phyloP scores from a whole-genome alignment of 2,329 filamentous ascomycete species.

The Pseudogymnoascus sp. region DNA sequence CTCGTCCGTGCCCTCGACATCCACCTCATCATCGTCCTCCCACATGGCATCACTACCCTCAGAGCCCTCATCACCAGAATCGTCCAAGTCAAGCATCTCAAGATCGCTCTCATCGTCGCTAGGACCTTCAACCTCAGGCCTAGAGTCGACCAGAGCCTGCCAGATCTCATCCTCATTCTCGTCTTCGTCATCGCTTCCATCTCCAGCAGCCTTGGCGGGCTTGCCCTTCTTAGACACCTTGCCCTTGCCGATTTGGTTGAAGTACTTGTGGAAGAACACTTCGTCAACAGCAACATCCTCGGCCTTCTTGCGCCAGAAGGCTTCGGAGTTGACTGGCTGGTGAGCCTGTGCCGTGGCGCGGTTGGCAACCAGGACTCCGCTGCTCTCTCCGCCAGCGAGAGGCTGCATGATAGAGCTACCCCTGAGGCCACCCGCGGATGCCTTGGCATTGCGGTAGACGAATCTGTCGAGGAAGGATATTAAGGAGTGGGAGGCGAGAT shows the following conservation, averaged over 20 bases:
- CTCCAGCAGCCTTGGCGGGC: conserved; percentile 43
- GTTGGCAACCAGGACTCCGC: conserved; percentile 53
- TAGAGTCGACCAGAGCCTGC: conserved; percentile 79
- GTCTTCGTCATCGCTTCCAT: conserved; percentile 44
- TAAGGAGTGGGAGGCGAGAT: conserved; percentile 81
- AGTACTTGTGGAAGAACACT: conserved; percentile 98
- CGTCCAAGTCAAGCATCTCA: conserved; percentile 49
- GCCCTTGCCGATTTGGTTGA: conserved; percentile 64
- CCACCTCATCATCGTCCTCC: conserved; percentile 45
- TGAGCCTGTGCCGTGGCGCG: conserved; percentile 42
- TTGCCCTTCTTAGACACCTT: conserved; percentile 53
- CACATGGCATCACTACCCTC: conserved; percentile 27
- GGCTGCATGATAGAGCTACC: conserved; percentile 97
- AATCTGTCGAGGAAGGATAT: conserved; percentile 97
- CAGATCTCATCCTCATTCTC: conserved; percentile 76
- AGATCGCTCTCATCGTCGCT: conserved; percentile 48
- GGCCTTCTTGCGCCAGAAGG: conserved; percentile 87
- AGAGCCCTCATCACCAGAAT: conserved; percentile 35
- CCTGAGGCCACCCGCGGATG: conserved; percentile 53
- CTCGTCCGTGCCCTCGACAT: conserved; percentile 41
- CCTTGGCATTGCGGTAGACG: conserved; percentile 91
- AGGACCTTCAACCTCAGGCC: conserved; percentile 67
- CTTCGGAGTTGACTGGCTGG: conserved; percentile 71
- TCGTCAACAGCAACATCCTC: conserved; percentile 86
- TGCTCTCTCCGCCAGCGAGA: conserved; percentile 57